Conservation (phyloP, 2,329 filamentous ascomycete genomes). For the Aspergillus arachidicola region DNA sequence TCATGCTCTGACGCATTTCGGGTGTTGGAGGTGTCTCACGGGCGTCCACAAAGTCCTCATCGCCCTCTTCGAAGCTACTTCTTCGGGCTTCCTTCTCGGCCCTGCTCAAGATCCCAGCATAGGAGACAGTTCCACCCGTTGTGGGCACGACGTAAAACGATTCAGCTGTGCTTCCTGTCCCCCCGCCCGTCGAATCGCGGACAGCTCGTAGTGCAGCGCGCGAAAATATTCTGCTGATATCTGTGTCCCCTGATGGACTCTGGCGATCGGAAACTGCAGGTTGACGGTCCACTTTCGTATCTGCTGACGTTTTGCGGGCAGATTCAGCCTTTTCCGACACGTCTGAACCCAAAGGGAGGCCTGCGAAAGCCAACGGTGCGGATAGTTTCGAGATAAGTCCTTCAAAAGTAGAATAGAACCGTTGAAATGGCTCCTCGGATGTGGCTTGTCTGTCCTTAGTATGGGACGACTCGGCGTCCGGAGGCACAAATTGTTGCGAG, state of each 20-base stretch:
- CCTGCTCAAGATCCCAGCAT: conserved; percentile 78
- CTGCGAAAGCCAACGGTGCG: conserved; percentile 88
- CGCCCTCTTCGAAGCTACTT: conserved; percentile 62
- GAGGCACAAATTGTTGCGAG: conserved; percentile 35
- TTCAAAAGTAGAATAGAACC: conserved; percentile 91
- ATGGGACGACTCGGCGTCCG: conserved; percentile 31
- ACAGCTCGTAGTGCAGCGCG: conserved; percentile 80
- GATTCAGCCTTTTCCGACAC: conserved; percentile 31
- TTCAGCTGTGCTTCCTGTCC: conserved; percentile 60
- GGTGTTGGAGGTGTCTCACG: conserved; percentile 64
- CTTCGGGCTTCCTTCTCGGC: conserved; percentile 47
- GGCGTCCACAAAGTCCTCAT: conserved; percentile 90
- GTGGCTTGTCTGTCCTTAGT: conserved; percentile 23
- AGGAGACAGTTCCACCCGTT: conserved; percentile 87
- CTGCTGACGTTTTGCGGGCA: conserved; percentile 37
- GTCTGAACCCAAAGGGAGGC: conserved; percentile 71
- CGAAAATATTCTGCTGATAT: conserved; percentile 82
- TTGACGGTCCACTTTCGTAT: conserved; percentile 40
- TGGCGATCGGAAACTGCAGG: conserved; percentile 44
- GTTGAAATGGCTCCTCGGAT: conserved; percentile 77
- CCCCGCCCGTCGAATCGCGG: conserved; percentile 62
- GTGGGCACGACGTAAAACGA: conserved; percentile 96
- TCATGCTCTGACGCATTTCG: conserved; percentile 47
- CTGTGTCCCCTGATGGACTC: conserved; percentile 61
- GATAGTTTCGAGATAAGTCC: conserved; percentile 86